Percentiles rank a stretch among this genome's conserved stretches.
Evolutionary conservation across 148 eudicot species (phyloP).

Genomic region (Chenopodium quinoa): DNA sequence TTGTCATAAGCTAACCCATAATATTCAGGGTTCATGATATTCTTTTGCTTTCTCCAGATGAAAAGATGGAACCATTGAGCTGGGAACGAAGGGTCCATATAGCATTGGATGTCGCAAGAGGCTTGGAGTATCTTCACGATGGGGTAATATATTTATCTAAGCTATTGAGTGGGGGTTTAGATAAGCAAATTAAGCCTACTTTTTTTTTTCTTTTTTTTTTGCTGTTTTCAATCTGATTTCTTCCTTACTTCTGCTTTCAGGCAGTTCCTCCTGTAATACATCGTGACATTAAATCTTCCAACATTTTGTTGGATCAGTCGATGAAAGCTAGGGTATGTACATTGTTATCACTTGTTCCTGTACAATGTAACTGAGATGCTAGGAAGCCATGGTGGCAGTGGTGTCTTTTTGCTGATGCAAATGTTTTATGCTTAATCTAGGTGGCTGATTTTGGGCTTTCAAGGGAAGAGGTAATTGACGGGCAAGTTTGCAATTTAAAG

Average conservation of each 20-base stretch:
- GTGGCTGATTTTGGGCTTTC: slow-evolving; percentile 98
- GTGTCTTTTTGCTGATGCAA: too few relatives aligned
- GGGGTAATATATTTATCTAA: slow-evolving; percentile 49
- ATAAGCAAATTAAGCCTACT: not conserved
- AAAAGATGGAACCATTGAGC: slow-evolving; percentile 57
- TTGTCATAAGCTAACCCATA: not conserved
- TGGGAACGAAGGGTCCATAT: slow-evolving; percentile 84
- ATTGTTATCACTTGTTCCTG: not conserved
- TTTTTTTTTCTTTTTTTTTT: not conserved
- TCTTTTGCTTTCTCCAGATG: slow-evolving; percentile 42
- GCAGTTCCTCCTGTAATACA: slow-evolving; percentile 95
- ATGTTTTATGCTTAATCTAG: slow-evolving; percentile 29
- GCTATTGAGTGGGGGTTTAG: not conserved
- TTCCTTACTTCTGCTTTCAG: slow-evolving; percentile 35
- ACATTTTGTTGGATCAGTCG: slow-evolving; percentile 92
- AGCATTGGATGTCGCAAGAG: slow-evolving; percentile 89
- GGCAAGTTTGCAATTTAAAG: slow-evolving; percentile 57
- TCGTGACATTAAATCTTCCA: slow-evolving; percentile 94
- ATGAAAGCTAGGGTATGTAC: slow-evolving; percentile 90
- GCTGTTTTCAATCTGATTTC: not conserved
- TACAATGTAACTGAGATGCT: not conserved
- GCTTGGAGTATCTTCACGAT: slow-evolving; percentile 95
- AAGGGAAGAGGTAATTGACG: slow-evolving; percentile 73
- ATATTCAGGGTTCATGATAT: not conserved
- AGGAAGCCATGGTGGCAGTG: not conserved